Evolutionary conservation across 2,329 filamentous ascomycete genomes (phyloP), one percentile per base, ranked within the genome.

Genomic region (Monosporascus sp.): DNA sequence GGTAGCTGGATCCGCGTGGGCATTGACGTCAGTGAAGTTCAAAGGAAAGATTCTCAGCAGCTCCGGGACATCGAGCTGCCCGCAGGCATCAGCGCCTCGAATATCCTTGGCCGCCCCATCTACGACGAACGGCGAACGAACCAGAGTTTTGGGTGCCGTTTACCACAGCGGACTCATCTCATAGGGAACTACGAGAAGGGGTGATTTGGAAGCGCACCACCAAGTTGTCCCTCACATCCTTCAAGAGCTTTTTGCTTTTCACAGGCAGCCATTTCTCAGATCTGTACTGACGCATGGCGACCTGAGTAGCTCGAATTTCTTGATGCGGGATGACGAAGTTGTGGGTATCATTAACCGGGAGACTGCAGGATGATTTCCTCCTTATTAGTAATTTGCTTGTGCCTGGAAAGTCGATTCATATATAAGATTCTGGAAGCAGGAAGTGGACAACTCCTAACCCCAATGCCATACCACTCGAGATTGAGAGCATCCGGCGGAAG

Each of bases 121-220:
- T 56, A 48, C 7, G 69, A 70, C 49, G 58, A 57, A 7, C 65
- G 67, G 1, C 63, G 66, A 48, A 55, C 64, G 1, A 51, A 49
- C 0, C 46, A 53, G 3, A 54, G 60, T 0, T 46, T 63, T 22
- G n/a, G n/a, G n/a, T n/a, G n/a, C n/a, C n/a, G n/a, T n/a, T 73
- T 50, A 51, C 55, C 37, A 63, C 63, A 0, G 60, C 63, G 1
- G 60, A 63, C 1, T 65, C 64, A 8, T 73, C 72, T 37, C 69
- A 73, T 51, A 22, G 20, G 20, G 66, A 64, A 61, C 55, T 74
- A 2, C 62, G 67, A 24, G 51, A 65, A 1, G 61, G 20, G 20
- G 3, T 22, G 20, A 22, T 3, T 22, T 22, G 20, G 20, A 22
- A 3, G 3, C 20, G 2, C 20, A 22, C 20, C 3, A 22, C 20